Conservation (phyloP, 495 filamentous ascomycete genomes). For the Pyronema omphalodes region DNA sequence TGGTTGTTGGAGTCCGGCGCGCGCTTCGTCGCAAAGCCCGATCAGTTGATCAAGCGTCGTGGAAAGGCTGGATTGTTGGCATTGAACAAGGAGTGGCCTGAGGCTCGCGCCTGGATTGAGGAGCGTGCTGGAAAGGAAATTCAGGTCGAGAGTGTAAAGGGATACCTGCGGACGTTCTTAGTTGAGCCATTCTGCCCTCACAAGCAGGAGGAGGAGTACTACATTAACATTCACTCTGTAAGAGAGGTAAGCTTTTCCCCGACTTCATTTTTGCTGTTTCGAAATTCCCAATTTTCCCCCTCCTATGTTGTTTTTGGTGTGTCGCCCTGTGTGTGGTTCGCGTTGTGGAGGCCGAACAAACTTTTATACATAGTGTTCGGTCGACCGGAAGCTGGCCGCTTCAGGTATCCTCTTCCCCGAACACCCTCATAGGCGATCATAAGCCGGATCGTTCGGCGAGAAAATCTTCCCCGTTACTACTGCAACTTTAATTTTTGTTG, state of each 20-base stretch:
- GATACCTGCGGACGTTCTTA: conserved; percentile 80
- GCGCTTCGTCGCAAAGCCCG: conserved; percentile 97
- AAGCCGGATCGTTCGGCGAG: not conserved
- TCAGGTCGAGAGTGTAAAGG: conserved; percentile 79
- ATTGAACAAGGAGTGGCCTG: conserved; percentile 92
- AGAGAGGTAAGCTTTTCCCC: conserved; percentile 49
- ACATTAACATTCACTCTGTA: conserved; percentile 92
- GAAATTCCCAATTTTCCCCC: conserved; percentile 3
- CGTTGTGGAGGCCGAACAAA: conserved; percentile 4
- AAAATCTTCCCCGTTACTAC: not conserved
- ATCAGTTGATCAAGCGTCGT: conserved; percentile 97
- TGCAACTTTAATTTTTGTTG: not conserved
- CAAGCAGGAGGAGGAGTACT: conserved; percentile 83
- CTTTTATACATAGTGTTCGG: conserved; percentile 9
- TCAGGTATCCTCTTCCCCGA: not conserved
- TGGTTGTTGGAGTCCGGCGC: conserved; percentile 68
- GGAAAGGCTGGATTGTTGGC: conserved; percentile 95
- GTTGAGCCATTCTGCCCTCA: conserved; percentile 98
- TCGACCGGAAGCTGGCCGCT: conserved; percentile 15
- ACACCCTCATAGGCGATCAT: not conserved
- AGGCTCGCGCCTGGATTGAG: conserved; percentile 83
- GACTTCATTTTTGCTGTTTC: conserved; percentile 3
- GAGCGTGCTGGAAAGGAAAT: conserved; percentile 76
- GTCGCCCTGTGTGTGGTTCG: not conserved
- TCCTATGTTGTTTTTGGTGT: conserved; percentile 8